Percentiles rank a stretch among this genome's conserved stretches.
Conservation (phyloP, 805 yeast species). For the Saturnispora ahearnii region DNA sequence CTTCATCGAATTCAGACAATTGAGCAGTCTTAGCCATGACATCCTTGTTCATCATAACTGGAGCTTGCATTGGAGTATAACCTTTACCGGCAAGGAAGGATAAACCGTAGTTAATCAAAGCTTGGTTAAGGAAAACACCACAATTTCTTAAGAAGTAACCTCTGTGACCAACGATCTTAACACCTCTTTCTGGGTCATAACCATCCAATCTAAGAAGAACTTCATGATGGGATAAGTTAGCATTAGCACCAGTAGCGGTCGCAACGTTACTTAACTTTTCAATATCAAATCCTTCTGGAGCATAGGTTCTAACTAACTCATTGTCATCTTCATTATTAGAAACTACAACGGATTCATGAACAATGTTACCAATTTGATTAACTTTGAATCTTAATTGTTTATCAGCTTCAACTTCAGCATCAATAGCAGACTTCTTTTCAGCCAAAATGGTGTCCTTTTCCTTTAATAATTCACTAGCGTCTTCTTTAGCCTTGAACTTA, state of each 20-base stretch:
- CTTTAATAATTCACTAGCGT: slow-evolving; percentile 73
- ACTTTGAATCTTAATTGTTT: slow-evolving; percentile 67
- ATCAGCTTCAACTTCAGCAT: slow-evolving; percentile 75
- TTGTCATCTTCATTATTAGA: slow-evolving; percentile 88
- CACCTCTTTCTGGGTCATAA: slow-evolving; percentile 98
- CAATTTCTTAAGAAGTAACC: slow-evolving; percentile 92
- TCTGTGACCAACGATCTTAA: slow-evolving; percentile 94
- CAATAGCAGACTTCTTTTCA: slow-evolving; percentile 58
- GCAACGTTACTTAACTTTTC: slow-evolving; percentile 54
- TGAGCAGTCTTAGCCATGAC: slow-evolving; percentile 99
- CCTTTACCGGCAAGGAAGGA: slow-evolving; percentile 64
- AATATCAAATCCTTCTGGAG: slow-evolving; percentile 52
- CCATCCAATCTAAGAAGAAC: slow-evolving; percentile 90
- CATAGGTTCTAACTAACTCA: slow-evolving; percentile 80
- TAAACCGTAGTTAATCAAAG: slow-evolving; percentile 92
- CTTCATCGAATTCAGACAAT: slow-evolving; percentile 96
- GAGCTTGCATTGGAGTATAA: slow-evolving; percentile 91
- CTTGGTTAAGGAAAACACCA: slow-evolving; percentile 97
- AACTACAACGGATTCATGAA: slow-evolving; percentile 83
- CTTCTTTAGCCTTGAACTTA: slow-evolving; percentile 91
- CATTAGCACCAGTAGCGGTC: slow-evolving; percentile 68
- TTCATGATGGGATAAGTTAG: slow-evolving; percentile 89
- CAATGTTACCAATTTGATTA: slow-evolving; percentile 85
- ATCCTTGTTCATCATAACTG: slow-evolving; percentile 99
- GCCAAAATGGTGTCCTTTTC: slow-evolving; percentile 68